Percentiles rank a stretch among this genome's conserved stretches.
Evolutionary conservation across 2,329 filamentous ascomycete genomes (phyloP).

Genomic region (Cladosporium halotolerans): DNA sequence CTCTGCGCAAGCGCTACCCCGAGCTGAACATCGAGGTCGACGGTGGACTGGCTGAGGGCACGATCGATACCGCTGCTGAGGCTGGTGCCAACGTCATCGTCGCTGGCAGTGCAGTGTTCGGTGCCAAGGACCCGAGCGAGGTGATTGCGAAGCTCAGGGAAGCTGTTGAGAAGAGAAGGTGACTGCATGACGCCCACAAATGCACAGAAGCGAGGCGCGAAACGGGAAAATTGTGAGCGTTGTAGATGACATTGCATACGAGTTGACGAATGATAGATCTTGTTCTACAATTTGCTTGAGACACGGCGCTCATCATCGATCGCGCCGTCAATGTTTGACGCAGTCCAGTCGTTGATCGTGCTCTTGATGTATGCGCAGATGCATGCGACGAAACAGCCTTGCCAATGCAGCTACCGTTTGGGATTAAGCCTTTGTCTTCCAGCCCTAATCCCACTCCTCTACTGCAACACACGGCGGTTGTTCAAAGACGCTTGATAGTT

Average conservation of each 20-base stretch:
- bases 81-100: constrained; percentile 98
- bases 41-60: constrained; percentile 79
- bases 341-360: too few relatives aligned
- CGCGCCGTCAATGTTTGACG: too few relatives aligned
- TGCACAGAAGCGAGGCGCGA: not conserved
- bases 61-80: constrained; percentile 88
- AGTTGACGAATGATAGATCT: not conserved
- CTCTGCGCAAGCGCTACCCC: constrained; percentile 76
- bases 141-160: constrained; percentile 78
- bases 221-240: not conserved
- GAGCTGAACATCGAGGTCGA: constrained; percentile 96
- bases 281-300: too few relatives aligned
- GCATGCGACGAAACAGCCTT: too few relatives aligned
- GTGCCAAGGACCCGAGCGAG: constrained; percentile 77
- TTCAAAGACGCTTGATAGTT: too few relatives aligned
- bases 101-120: constrained; percentile 91
- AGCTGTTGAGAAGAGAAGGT: constrained; percentile 61
- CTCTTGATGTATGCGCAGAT: too few relatives aligned
- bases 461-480: too few relatives aligned
- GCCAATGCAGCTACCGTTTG: too few relatives aligned
- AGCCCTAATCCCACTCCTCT: too few relatives aligned
- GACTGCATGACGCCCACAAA: constrained; percentile 7
- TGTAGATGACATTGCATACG: not conserved
- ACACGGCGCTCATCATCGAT: too few relatives aligned
- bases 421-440: too few relatives aligned